phyloP scores from a whole-genome alignment of 768 basidiomycete species.

The Paxillus rubicundulus region DNA sequence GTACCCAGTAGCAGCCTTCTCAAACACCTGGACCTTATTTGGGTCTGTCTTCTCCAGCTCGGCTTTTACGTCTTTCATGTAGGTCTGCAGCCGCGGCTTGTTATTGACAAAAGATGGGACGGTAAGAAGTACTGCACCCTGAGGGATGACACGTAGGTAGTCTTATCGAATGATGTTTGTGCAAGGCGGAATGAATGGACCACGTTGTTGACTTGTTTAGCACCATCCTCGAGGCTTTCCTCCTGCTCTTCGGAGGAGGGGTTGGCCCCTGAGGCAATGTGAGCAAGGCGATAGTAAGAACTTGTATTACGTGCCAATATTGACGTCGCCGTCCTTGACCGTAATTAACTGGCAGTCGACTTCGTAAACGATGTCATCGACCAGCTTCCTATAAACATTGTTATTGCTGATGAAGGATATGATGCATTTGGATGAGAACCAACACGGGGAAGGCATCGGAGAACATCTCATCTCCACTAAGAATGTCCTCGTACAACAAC shows the following conservation, averaged over 20 bases:
- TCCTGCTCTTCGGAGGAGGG: constrained; percentile 86
- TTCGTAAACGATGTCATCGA: constrained; percentile 82
- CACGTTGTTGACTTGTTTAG: constrained; percentile 82
- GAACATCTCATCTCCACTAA: constrained; percentile 86
- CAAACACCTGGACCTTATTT: constrained; percentile 69
- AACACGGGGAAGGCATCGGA: constrained; percentile 90
- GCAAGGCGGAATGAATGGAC: constrained; percentile 90
- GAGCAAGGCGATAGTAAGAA: not conserved
- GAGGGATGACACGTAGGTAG: constrained; percentile 75
- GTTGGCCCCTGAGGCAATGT: constrained; percentile 68
- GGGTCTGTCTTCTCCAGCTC: constrained; percentile 54
- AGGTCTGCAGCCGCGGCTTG: constrained; percentile 48
- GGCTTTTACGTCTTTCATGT: constrained; percentile 90
- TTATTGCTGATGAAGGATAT: constrained; percentile 1
- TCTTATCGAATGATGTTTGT: constrained; percentile 83
- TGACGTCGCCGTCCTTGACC: constrained; percentile 75
- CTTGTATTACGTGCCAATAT: constrained; percentile 66
- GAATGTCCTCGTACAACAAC: constrained; percentile 73
- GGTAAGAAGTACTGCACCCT: constrained; percentile 49
- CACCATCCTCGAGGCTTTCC: constrained; percentile 79
- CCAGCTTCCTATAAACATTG: constrained; percentile 53
- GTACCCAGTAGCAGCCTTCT: constrained; percentile 71
- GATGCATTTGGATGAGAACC: constrained; percentile 26
- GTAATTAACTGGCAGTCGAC: constrained; percentile 75
- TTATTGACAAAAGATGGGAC: not conserved